Evolutionary conservation across 768 basidiomycete genomes (phyloP), one percentile per base, ranked within the genome.

Genomic region (Brasilioporus rufonigricans): DNA sequence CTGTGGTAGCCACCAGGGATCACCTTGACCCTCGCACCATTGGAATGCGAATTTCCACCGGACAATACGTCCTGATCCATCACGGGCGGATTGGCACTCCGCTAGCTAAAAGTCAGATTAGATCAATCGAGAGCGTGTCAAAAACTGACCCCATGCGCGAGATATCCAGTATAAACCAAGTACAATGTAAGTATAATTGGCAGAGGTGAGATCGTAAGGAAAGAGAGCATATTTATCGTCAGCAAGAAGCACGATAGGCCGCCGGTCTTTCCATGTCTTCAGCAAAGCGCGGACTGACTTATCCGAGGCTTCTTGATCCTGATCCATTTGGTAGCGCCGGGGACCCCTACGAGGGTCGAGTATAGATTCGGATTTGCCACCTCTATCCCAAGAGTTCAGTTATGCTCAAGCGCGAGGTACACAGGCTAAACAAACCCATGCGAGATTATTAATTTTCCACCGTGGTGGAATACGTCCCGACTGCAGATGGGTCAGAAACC

Each of bases 21-120:
- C 61, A 6, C 71, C 88, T 73, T 92, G 91, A 40, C 76, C 79
- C 56, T 85, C 80, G 58, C 88, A 89, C 89, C 90, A 93, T 60
- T 87, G 86, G 59, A 93, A 93, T 5, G 86, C 84, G 61, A 93
- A 91, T 66, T 92, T 93, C 66, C 83, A 89, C 8, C 90, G 76
- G 13, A 89, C 77, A n/a, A 89, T 81, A n/a, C 70, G 73, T 12
- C 80, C 80, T 31, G 61, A 67, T 18, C 73, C 70, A 55, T 80
- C 83, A 38, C 68, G 69, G 7, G 80, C 72, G 1, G 76, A 62
- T 61, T 89, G 82, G 53, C 78, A 80, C 71, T 91, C 89, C 41
- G 87, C 89, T 72, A 23, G 16, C 40, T 26, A 19, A 33, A 33
- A 23, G 21, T 74, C 39, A 72, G 61, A 41, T 44, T 24, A 32